phyloP scores from a whole-genome alignment of 2,329 filamentous ascomycete genomes.

The Cladorrhinum sp. region DNA sequence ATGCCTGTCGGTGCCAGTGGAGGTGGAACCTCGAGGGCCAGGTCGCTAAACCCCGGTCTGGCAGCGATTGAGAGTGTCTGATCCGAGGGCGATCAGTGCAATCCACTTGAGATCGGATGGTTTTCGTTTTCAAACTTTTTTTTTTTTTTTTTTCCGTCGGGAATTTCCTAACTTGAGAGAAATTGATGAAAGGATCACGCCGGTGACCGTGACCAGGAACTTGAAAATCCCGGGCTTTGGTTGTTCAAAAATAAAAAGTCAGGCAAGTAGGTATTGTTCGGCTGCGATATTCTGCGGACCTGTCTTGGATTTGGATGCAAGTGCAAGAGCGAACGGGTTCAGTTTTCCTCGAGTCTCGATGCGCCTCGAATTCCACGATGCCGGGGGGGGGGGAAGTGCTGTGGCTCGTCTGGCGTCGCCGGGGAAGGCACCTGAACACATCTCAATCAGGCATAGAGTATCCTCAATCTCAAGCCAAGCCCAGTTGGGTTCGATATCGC shows the following conservation, averaged over 20 bases:
- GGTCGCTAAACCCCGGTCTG: not conserved
- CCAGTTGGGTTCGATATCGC: not conserved
- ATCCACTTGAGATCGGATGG: no score
- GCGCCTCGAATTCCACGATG: not conserved
- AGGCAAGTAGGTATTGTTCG: not conserved
- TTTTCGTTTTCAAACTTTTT: no score
- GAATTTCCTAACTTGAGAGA: no score
- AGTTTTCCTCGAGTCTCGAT: not conserved
- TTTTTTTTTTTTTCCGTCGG: no score
- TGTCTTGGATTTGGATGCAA: not conserved
- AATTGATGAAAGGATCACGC: no score
- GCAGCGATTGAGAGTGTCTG: not conserved
- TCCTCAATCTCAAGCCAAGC: not conserved
- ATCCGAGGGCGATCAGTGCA: no score
- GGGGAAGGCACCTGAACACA: not conserved
- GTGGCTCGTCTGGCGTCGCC: not conserved
- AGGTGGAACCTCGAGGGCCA: not conserved
- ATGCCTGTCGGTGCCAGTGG: not conserved
- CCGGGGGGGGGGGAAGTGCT: slow-evolving; percentile 4
- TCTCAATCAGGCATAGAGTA: not conserved
- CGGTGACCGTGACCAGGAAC: no score
- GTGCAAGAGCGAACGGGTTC: not conserved
- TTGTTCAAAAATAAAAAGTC: no score
- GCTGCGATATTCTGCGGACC: not conserved
- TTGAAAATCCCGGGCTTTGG: no score